Base-by-base conservation (phyloP, 2,329 filamentous ascomycete genomes). In the Alternaria arbusti region DNA sequence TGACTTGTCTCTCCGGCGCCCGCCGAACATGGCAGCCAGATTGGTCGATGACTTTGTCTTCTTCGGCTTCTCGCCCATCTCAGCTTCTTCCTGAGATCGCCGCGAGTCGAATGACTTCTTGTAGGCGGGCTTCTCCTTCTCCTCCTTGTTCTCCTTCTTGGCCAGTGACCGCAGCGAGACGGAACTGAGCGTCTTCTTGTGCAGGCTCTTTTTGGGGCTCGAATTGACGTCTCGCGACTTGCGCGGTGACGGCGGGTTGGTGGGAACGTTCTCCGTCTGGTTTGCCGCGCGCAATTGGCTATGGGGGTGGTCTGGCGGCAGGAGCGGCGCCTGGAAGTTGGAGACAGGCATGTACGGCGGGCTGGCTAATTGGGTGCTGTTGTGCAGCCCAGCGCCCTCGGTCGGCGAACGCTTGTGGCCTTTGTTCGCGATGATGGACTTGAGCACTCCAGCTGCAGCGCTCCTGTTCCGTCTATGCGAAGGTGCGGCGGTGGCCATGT, bases 31-130 rank as follows among this genome's bases (percentile, higher is more conserved):
- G 5, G 86, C 89, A 1, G 89, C 88, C n/a, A 98, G 85, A 76
- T 94, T 96, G 30, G 91, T 91, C 4, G 91, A 87, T 0, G 94
- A 97, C 79, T 95, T 97, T 40, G 87, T 87, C 83, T 95, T 96
- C 79, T 88, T 89, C 5, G 84, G 83, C 60, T 82, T 86, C 71
- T 75, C 68, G 25, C 63, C 59, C 28, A 57, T 68, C 57, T 61
- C 74, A 59, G 60, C 79, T 22, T 80, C 74, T 3, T 73, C 68
- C n/a, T 67, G 73, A 13, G 68, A 49, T 22, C 65, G 69, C 47
- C 70, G 67, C n/a, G 63, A 75, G n/a, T 81, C 78, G 40, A 72
- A 68, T 12, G 70, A 67, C 52, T 70, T 70, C 60, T 72, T 76
- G 61, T 70, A 80, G 72, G 59, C 79, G 60, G 54, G 71, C 62